Evolutionary conservation across 83 land plant species (phyloP), one percentile per base, ranked within the genome.

Genomic region (Larix sibirica): DNA sequence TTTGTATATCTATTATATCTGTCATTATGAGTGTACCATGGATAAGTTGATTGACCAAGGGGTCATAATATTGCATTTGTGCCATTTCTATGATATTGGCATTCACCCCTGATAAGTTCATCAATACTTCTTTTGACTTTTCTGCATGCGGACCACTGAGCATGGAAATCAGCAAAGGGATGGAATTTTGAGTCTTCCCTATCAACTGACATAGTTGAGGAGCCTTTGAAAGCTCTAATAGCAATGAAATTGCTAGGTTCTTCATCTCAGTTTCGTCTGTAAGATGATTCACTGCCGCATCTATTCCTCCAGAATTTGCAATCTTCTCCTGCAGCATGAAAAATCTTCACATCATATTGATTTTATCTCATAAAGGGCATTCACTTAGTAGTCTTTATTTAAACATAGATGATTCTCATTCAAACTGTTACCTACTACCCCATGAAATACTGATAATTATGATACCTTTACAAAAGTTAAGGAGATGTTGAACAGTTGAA

Each of bases 1-100:
- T n/a, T 40, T 12, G 21, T 71, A 71, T 36, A 10, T 71, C 77
- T 73, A 44, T 73, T 50, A 42, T 73, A 73, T n/a, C 14, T 40
- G 77, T 44, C 9, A 9, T 42, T 42, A 50, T n/a, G 40, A 20
- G 26, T 44, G 24, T 73, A 73, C 77, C 77, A 7, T 73, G 56
- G 10, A n/a, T 44, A 73, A 73, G 77, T 26, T 73, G 77, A 24
- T 42, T 38, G 77, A 73, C 77, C 44, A 73, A 73, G 44, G 77
- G 77, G 12, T 73, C 77, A 4, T 73, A 73, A 73, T 42, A 73
- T 21, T 73, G 56, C 23, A 42, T 50, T 50, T 73, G 56, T 44
- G 77, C 77, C 77, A 73, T 73, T 73, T 73, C 77, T 73, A 73
- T 73, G 77, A 73, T 73, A 73, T 73, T 73, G 77, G 77, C 56